Base-by-base conservation (phyloP, 305 asterid genomes). In the Vinca major region DNA sequence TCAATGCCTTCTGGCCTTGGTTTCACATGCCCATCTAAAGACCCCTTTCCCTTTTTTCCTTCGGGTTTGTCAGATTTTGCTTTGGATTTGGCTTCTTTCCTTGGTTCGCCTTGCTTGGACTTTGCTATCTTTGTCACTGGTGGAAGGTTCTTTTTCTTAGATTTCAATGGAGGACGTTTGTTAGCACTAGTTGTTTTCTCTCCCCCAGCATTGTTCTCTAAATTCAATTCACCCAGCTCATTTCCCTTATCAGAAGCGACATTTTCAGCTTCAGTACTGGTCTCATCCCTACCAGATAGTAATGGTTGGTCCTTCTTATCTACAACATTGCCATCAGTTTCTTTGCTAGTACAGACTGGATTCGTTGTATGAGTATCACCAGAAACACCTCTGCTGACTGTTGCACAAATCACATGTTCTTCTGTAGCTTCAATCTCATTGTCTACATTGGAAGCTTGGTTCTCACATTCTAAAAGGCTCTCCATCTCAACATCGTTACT, bases 371-470 rank as follows among this genome's bases (percentile, higher is more conserved):
- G 82, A 50, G 48, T 53, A 67, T 74, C 81, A 40, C 63, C 63
- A 44, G 62, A 65, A 57, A 53, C 53, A 48, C 69, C 83, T 68
- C 69, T 58, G 54, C 65, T 63, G 53, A 63, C 36, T 36, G 54
- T 70, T 44, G 33, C 67, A 49, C 56, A 76, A 53, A 70, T 56
- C 52, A 72, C 86, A 63, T 37, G 68, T 69, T 62, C 67, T 57
- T 75, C 84, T 61, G 85, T 73, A 71, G 91, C 78, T 73, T 82
- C 77, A 67, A 82, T 78, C 66, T 82, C 85, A 75, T 77, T 86
- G 72, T 72, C 69, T 60, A 62, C 62, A 16, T 57, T 52, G 13
- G 70, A 56, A 55, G 67, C 77, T 72, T 69, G 68, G 57, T 72
- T 61, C 47, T 57, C 60, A 58, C 74, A 53, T 47, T 53, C 71